Conservation (phyloP, 257 asterid species). For the Fraxinus cuspidata region DNA sequence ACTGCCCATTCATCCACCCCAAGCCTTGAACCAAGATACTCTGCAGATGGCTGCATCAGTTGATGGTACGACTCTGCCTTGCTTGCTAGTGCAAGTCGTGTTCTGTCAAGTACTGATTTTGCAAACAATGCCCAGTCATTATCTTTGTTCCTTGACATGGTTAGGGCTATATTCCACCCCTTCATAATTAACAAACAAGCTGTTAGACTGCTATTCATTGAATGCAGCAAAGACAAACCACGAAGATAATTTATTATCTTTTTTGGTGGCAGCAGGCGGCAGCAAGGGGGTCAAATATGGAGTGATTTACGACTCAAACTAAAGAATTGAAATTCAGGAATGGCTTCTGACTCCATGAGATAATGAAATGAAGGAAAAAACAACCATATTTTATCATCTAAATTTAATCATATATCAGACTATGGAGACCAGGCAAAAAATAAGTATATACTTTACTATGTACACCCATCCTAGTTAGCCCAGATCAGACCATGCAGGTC, state of each 20-base stretch:
- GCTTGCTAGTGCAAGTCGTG: slow-evolving; percentile 87
- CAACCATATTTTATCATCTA: background rate
- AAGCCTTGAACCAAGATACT: slow-evolving; percentile 87
- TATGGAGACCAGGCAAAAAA: background rate
- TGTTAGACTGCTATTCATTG: slow-evolving; percentile 16
- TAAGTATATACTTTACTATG: background rate
- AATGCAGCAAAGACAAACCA: slow-evolving; percentile 18
- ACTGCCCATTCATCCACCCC: slow-evolving; percentile 91
- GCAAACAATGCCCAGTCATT: slow-evolving; percentile 89
- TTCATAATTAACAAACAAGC: slow-evolving; percentile 32
- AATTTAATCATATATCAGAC: background rate
- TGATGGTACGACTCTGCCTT: slow-evolving; percentile 87
- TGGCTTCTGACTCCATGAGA: background rate
- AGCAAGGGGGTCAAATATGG: background rate
- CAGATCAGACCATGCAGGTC: background rate
- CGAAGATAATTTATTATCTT: background rate
- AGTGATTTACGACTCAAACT: slow-evolving; percentile 4
- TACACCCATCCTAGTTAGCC: background rate
- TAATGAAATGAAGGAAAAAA: background rate
- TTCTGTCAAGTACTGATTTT: slow-evolving; percentile 91
- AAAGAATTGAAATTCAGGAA: background rate
- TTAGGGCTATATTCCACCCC: slow-evolving; percentile 90
- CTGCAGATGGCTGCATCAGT: slow-evolving; percentile 94
- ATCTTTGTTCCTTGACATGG: slow-evolving; percentile 62
- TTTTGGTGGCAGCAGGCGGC: background rate